Evolutionary conservation across 805 yeast genomes (phyloP).

Genomic region (Candida rishiriensis): DNA sequence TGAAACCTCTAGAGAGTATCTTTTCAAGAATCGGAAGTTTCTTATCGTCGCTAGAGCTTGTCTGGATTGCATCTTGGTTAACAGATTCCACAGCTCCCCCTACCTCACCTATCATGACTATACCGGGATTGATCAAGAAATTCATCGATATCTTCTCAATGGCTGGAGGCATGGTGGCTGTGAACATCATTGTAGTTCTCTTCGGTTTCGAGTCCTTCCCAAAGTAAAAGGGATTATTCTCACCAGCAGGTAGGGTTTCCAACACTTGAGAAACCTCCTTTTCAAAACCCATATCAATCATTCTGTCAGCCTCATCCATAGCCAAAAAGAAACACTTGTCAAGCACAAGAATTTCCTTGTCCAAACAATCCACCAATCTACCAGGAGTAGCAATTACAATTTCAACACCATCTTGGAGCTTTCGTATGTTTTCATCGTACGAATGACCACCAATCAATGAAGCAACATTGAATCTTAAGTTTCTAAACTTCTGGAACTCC

Average conservation of each 20-base stretch:
- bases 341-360: slow-evolving; percentile 57
- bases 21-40: slow-evolving; percentile 40
- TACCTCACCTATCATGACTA: slow-evolving; percentile 61
- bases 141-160: slow-evolving; percentile 63
- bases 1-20: slow-evolving; percentile 32
- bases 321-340: slow-evolving; percentile 62
- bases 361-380: slow-evolving; percentile 74
- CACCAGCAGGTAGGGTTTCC: slow-evolving; percentile 45
- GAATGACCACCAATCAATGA: slow-evolving; percentile 89
- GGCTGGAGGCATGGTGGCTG: slow-evolving; percentile 84
- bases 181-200: slow-evolving; percentile 81
- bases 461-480: slow-evolving; percentile 42
- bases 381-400: slow-evolving; percentile 95
- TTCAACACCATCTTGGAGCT: slow-evolving; percentile 62
- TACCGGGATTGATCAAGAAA: slow-evolving; percentile 59
- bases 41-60: slow-evolving; percentile 37
- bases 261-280: slow-evolving; percentile 65
- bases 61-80: slow-evolving; percentile 60
- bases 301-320: slow-evolving; percentile 92
- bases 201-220: slow-evolving; percentile 27
- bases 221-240: slow-evolving; percentile 34
- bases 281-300: slow-evolving; percentile 95
- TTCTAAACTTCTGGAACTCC: slow-evolving; percentile 43
- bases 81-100: slow-evolving; percentile 66
- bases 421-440: slow-evolving; percentile 63